Evolutionary conservation across 129 eudicot species (phyloP), one percentile per base, ranked within the genome.

Genomic region (Tagetes erecta): DNA sequence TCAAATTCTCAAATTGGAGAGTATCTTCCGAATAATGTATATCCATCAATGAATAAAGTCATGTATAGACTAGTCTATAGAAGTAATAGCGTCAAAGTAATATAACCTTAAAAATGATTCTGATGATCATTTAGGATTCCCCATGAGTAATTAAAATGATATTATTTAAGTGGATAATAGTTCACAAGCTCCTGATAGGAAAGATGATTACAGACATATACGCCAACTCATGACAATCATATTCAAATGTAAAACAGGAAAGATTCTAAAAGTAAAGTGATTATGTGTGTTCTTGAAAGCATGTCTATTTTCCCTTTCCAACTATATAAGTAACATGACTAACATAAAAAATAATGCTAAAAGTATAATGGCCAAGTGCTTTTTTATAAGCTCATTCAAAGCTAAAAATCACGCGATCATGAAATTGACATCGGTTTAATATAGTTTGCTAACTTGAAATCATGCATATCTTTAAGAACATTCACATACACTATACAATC

Each of bases 401-500:
- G 51, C 36, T 46, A 69, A 45, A 42, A 35, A 36, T 27, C 34
- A 51, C 12, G 27, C 27, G 1, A 8, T 10, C 44, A 52, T 71
- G 11, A n/a, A 11, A 12, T 11, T 49, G 57, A 51, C 55, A 35
- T 35, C 51, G 31, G 42, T 35, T 20, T 34, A 47, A 11, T 6
- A 52, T 6, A 11, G 66, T 51, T 56, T 56, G 58, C 11, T 46
- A 34, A 44, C 4, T 36, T 56, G 37, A 1, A 13, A 55, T 51
- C 34, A 51, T 70, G 45, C 68, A 33, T 72, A 7, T 71, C 8
- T 5, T 56, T 38, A 59, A 73, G 9, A 44, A 35, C 60, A 60
- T 58, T 57, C 56, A 58, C 56, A 45, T 41, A 71, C 39, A 71
- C 65, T 7, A 8, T 71, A 35, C 40, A 47, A 71, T 9, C 63